These are phyloP conservation scores for Wickerhamomyces bisporus DNA, from an alignment of 805 yeast species.

Conservation along the genomic window DNA sequence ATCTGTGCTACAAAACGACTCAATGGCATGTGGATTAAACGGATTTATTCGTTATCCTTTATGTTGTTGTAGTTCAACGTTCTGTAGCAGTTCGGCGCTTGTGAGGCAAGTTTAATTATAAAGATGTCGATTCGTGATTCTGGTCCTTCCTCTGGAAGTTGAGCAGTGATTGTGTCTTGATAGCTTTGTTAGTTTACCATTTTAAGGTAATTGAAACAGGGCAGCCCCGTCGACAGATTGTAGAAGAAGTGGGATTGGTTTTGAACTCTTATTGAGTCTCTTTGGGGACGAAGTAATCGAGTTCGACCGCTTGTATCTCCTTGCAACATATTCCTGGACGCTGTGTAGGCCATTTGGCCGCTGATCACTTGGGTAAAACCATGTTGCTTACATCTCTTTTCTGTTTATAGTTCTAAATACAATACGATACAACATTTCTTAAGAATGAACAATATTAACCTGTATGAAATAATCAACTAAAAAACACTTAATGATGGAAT, in stretches of 20 bases:
- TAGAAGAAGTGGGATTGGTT: conserved; percentile 58
- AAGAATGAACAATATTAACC: background rate
- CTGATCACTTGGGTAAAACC: conserved; percentile 99
- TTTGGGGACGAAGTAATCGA: conserved; percentile 18
- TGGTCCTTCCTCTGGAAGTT: conserved; percentile 34
- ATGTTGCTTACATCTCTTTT: conserved; percentile 88
- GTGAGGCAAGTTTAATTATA: conserved; percentile 28
- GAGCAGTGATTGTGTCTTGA: conserved; percentile 43
- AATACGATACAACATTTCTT: background rate
- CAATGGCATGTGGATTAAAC: conserved; percentile 28
- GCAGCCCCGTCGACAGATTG: conserved; percentile 98
- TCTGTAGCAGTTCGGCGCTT: conserved; percentile 62
- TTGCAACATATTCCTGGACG: conserved; percentile 99
- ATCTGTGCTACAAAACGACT: conserved; percentile 51
- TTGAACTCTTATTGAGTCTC: conserved; percentile 47
- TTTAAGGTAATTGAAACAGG: conserved; percentile 51
- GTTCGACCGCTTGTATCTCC: conserved; percentile 45
- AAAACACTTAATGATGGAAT: conserved; percentile 77
- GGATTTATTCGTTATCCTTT: conserved; percentile 5
- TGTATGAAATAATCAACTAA: background rate
- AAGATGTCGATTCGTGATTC: conserved; percentile 13
- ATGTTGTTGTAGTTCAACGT: conserved; percentile 19
- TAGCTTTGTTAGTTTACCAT: conserved; percentile 31
- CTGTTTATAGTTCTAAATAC: conserved; percentile 3
- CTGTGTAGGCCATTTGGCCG: conserved; percentile 90